These are phyloP conservation scores for Penicillium lagena DNA, from an alignment of 495 filamentous ascomycete species.

Conservation along the genomic window DNA sequence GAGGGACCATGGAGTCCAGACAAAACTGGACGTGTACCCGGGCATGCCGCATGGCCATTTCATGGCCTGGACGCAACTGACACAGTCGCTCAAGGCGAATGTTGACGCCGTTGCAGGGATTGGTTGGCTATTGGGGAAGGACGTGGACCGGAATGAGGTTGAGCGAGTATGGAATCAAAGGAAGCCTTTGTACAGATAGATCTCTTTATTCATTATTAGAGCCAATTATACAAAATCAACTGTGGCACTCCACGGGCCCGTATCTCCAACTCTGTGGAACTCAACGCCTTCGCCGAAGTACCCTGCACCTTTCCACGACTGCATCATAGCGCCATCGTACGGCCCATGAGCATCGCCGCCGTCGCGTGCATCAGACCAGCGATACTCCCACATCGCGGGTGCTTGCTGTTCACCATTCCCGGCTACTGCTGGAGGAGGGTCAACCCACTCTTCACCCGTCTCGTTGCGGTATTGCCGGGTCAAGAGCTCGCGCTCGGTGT, in stretches of 20 bases:
- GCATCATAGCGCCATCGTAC: constrained; percentile 79
- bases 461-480: constrained; percentile 80
- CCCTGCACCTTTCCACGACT: constrained; percentile 79
- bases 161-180: neutral
- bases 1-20: constrained; percentile 25
- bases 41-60: constrained; percentile 38
- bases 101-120: constrained; percentile 6
- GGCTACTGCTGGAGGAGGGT: constrained; percentile 31
- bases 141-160: constrained; percentile 5
- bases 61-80: constrained; percentile 10
- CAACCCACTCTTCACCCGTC: constrained; percentile 87
- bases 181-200: too few species aligned
- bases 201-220: too few species aligned
- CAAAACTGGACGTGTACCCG: constrained; percentile 32
- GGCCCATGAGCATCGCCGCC: constrained; percentile 74
- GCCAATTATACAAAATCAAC: constrained; percentile 53
- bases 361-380: constrained; percentile 87
- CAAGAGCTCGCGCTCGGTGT: constrained; percentile 76
- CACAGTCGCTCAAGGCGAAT: constrained; percentile 5
- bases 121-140: constrained; percentile 11
- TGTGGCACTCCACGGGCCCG: constrained; percentile 53
- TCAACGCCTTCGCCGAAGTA: constrained; percentile 95
- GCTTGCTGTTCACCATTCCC: constrained; percentile 20
- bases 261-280: constrained; percentile 60
- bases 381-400: constrained; percentile 74